Evolutionary conservation across 164 flowering plant genomes (phyloP), one percentile per base, ranked within the genome.

Genomic region (Paratinospora sagittata): DNA sequence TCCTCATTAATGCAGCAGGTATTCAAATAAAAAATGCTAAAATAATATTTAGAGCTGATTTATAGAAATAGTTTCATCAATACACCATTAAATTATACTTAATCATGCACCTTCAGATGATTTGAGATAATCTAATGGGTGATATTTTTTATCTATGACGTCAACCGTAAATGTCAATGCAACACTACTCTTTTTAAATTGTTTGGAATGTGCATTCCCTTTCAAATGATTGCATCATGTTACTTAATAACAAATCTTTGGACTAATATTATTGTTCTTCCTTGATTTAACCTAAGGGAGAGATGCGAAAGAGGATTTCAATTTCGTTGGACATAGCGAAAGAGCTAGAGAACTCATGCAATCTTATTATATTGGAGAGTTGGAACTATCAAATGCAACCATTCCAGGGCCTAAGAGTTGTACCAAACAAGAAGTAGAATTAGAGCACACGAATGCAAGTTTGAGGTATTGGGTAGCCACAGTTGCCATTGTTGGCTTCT

Each of bases 281-380:
- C 39, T 66, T 13, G 27, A 67, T 77, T n/a, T n/a, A n/a, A n/a
- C n/a, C n/a, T n/a, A n/a, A 93, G 97, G 91, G 17, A 87, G 81
- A 80, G 98, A 92, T 69, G 95, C 96, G 17, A 88, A 85, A 9
- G 96, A 92, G 63, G 97, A 88, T 11, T 92, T 92, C 67, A 96
- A 93, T 78, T 93, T 89, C 79, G 92, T 89, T 7, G 98, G 98
- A 16, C 98, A 93, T 65, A 88, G 97, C 82, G 70, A 86, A 72
- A 72, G 55, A 7, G 97, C 97, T 10, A 84, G 85, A 72, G 90
- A 88, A 70, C 83, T 83, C 1, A 77, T 93, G 90, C 71, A 86
- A 68, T 76, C 58, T 8, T 91, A 79, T 68, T 86, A 70, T 75
- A 83, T 89, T 13, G 98, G 98, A 12, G 95, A 90, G 88, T 79